Conservation (phyloP, 192 early-diverging fungal species). For the Podila horticola region DNA sequence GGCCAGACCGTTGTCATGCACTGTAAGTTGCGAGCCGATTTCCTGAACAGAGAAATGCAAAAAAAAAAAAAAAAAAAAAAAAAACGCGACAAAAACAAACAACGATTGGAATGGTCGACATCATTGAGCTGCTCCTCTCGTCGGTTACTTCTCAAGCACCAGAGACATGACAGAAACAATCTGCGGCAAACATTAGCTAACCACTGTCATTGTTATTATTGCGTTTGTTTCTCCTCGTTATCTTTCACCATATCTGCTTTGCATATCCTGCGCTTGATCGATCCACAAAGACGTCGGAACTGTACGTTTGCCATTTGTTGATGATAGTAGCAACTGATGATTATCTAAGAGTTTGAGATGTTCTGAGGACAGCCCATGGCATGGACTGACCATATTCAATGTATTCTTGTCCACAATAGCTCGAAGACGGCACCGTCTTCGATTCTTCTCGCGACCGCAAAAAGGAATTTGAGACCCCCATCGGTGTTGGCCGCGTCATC, state of each 20-base stretch:
- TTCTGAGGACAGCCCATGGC: slow-evolving; percentile 38
- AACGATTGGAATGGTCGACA: no score
- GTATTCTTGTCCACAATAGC: slow-evolving; percentile 32
- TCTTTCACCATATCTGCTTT: background rate
- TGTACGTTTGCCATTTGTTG: slow-evolving; percentile 15
- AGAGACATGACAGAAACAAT: no score
- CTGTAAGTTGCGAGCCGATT: slow-evolving; percentile 49
- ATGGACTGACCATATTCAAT: slow-evolving; percentile 61
- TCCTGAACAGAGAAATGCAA: no score
- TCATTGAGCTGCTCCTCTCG: no score
- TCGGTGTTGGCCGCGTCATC: slow-evolving; percentile 95
- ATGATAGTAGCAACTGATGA: no score
- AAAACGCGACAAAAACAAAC: no score
- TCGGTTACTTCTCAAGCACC: no score
- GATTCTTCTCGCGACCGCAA: slow-evolving; percentile 89
- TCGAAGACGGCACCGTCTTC: slow-evolving; percentile 82
- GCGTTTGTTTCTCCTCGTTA: background rate
- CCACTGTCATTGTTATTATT: background rate
- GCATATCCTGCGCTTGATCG: no score
- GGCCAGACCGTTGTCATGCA: slow-evolving; percentile 69
- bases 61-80: no score
- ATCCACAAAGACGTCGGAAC: slow-evolving; percentile 29
- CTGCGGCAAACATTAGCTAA: no score
- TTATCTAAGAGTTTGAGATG: slow-evolving; percentile 14
- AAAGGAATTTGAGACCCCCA: slow-evolving; percentile 83